Evolutionary conservation across 2,329 filamentous ascomycete genomes (phyloP), one percentile per base, ranked within the genome.

Genomic region (Teratosphaeria epicoccoides): DNA sequence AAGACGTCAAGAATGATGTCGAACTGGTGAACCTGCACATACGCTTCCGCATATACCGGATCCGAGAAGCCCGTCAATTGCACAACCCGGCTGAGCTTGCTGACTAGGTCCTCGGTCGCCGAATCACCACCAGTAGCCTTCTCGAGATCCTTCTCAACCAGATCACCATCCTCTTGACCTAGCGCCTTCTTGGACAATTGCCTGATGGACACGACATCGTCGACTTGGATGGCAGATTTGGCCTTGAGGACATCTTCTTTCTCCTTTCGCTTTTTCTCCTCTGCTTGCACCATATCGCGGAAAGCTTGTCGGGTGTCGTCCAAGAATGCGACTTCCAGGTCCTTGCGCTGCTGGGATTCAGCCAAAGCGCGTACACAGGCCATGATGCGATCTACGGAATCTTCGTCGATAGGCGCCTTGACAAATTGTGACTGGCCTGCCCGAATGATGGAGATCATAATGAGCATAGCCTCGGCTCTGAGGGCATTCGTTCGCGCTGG

Each of bases 391-490:
- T 98, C 93, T n/a, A 97, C 81, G 0, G 93, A 96, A 68, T 98
- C 93, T 68, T 98, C 93, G 57, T 98, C 93, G 58, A 98, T 97
- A 2, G 89, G 87, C 1, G 88, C 86, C 75, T 97, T 97, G 66
- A 95, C 93, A 61, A 98, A 98, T 58, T 95, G 88, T n/a, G 91
- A 97, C 71, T 98, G 93, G 40, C 93, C 93, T 55, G 96, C 93
- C 47, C 93, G 89, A 59, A 98, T 88, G 60, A 98, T 94, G 4
- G 93, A 97, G 62, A 98, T 95, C 90, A 97, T 95, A 67, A 98
- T 97, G 49, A 98, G 79, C 93, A 98, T 98, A 44, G 93, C 93
- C 71, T 98, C 93, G 3, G 93, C 93, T 47, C 88, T 85, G 24
- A 98, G 79, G 25, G 91, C 90, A 63, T 98, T 98, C 25, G 91